A percentile compares a stretch with the other conserved stretches of the same genome.
Evolutionary conservation across 2,329 filamentous ascomycete species (phyloP).

Genomic region (Atkinsonella hypoxylon): DNA sequence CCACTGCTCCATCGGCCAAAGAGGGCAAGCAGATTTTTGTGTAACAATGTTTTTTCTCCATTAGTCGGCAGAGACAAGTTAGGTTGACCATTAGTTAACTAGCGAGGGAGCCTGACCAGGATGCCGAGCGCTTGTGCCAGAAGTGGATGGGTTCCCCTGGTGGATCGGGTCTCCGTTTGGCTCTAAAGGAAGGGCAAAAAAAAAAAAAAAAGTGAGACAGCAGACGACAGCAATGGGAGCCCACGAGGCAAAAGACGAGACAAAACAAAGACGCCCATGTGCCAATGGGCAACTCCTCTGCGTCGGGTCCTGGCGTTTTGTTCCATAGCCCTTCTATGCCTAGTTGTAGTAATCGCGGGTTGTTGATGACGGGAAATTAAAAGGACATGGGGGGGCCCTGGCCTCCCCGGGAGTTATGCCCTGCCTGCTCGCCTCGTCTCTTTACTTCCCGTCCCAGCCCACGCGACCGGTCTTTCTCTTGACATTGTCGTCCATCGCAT

Average conservation of each 20-base stretch:
- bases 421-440: background rate
- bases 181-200: background rate
- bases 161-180: background rate
- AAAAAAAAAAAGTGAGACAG: background rate
- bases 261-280: background rate
- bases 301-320: too few species aligned
- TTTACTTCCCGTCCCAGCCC: background rate
- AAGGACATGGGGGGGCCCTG: background rate
- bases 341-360: background rate
- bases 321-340: background rate
- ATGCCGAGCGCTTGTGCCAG: constrained; percentile 1
- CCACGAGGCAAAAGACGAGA: background rate
- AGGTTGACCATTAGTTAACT: background rate
- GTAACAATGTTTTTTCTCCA: background rate
- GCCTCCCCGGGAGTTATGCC: background rate
- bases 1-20: background rate
- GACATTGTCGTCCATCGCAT: constrained; percentile 1
- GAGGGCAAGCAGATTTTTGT: background rate
- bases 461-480: background rate
- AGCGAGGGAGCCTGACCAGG: background rate
- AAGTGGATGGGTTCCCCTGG: background rate
- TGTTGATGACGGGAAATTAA: constrained; percentile 6
- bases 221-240: background rate
- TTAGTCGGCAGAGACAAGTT: background rate
- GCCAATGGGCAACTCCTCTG: too few species aligned